phyloP scores from a whole-genome alignment of 2,329 filamentous ascomycete genomes.

The Exophiala sp. region DNA sequence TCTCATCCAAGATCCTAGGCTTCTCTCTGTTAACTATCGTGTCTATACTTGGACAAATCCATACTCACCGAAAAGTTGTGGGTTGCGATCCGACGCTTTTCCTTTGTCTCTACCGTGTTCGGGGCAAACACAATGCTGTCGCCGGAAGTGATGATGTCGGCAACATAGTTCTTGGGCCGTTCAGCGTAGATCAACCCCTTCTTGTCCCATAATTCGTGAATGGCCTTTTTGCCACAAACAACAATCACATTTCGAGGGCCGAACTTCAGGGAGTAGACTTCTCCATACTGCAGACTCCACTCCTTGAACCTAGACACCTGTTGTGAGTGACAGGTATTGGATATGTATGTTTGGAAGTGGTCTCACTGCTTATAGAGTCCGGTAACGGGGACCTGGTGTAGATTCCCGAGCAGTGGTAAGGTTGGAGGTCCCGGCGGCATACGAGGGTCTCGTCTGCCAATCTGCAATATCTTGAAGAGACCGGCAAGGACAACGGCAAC shows the following conservation, averaged over 20 bases:
- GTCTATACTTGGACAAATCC: too few species aligned
- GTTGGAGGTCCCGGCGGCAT: conserved; percentile 36
- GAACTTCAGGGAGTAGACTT: conserved; percentile 40
- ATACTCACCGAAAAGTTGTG: conserved; percentile 13
- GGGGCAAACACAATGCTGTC: conserved; percentile 7
- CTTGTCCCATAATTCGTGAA: conserved; percentile 43
- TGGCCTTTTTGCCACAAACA: conserved; percentile 36
- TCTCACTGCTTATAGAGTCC: conserved; percentile 25
- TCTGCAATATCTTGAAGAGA: conserved; percentile 3
- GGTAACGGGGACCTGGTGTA: conserved; percentile 38
- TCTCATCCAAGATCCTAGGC: conserved; percentile 9
- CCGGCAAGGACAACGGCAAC: neutral
- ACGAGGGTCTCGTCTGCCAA: conserved; percentile 7
- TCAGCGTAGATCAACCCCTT: conserved; percentile 40
- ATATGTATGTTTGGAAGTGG: too few species aligned
- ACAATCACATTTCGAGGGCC: conserved; percentile 38
- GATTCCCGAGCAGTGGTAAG: conserved; percentile 45
- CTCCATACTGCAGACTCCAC: conserved; percentile 41
- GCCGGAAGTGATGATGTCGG: conserved; percentile 6
- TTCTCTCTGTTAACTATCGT: conserved; percentile 24
- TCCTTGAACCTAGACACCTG: conserved; percentile 38
- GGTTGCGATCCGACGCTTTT: conserved; percentile 5
- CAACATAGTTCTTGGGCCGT: conserved; percentile 31
- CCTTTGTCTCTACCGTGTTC: neutral
- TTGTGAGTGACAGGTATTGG: too few species aligned